phyloP scores from a whole-genome alignment of 306 rosid species.

The Phaseolus lunatus region DNA sequence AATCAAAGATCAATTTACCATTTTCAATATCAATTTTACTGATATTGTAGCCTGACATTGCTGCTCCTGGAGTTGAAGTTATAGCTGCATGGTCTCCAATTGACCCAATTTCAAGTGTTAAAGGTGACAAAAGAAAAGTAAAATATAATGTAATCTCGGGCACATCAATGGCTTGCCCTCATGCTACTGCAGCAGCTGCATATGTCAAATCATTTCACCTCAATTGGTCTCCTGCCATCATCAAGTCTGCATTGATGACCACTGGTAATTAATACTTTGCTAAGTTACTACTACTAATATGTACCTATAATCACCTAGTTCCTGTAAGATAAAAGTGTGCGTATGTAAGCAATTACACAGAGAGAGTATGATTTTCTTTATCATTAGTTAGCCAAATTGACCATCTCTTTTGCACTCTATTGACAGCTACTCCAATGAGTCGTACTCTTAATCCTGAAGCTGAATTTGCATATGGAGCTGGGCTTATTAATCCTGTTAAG shows the following conservation, averaged over 20 bases:
- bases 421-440: slow-evolving; percentile 50
- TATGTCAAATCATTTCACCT: slow-evolving; percentile 62
- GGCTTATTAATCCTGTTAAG: slow-evolving; percentile 49
- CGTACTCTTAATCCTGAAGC: slow-evolving; percentile 37
- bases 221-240: slow-evolving; percentile 60
- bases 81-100: slow-evolving; percentile 55
- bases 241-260: slow-evolving; percentile 59
- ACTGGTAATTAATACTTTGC: slow-evolving; percentile 48
- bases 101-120: background rate
- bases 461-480: slow-evolving; percentile 61
- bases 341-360: background rate
- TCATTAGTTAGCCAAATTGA: background rate
- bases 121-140: slow-evolving; percentile 37
- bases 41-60: slow-evolving; percentile 55
- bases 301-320: background rate
- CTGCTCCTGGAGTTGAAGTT: slow-evolving; percentile 56
- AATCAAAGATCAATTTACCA: background rate
- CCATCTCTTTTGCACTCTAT: background rate
- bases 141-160: slow-evolving; percentile 38
- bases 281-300: background rate
- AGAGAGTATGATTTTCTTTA: background rate
- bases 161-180: slow-evolving; percentile 71
- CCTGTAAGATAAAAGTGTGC: background rate
- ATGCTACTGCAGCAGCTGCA: slow-evolving; percentile 54
- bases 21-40: background rate